Evolutionary conservation across 257 asterid species (phyloP), one percentile per base, ranked within the genome.

Genomic region (Nicotiana tabacum): DNA sequence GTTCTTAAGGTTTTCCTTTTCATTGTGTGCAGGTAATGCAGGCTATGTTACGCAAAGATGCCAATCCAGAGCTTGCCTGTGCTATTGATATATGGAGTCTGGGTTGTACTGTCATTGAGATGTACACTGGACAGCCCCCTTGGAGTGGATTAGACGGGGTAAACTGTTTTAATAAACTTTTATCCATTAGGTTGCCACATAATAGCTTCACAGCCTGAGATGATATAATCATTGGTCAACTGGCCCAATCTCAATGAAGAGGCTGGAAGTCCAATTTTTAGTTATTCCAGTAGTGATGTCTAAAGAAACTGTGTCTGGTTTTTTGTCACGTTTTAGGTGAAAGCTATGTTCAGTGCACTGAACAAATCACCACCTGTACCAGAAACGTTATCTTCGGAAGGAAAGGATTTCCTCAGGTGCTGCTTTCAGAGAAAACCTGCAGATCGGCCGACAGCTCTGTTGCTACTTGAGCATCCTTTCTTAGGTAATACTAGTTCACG

Each of bases 71-170:
- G 69, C 85, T 90, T 79, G 98, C 97, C 67, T 89, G 57, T 83
- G 98, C 95, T 13, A 89, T 95, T 27, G 98, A 93, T 84, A 90
- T 93, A 85, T 95, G 98, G 98, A 89, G 98, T 43, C 85, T 95
- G 68, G 98, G 98, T 33, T 95, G 98, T 90, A 95, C 98, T 0
- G 92, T 95, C 30, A 89, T 95, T 18, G 98, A 95, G 84, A 95
- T 95, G 98, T 79, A 92, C 58, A 92, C 97, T 0, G 98, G 98
- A 32, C 89, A 90, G 82, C 97, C 98, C 84, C 98, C 98, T 77
- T 93, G 98, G 98, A 89, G 95, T 43, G 92, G 94, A 32, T 67
- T 51, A 82, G 85, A 32, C 30, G 90, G 90, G 96, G 98, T 95
- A 86, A 51, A 89, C 64, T 5, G 4, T 0, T 16, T 15, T 6